phyloP scores from a whole-genome alignment of 2,329 filamentous ascomycete species.

The Cladophialophora psammophila region DNA sequence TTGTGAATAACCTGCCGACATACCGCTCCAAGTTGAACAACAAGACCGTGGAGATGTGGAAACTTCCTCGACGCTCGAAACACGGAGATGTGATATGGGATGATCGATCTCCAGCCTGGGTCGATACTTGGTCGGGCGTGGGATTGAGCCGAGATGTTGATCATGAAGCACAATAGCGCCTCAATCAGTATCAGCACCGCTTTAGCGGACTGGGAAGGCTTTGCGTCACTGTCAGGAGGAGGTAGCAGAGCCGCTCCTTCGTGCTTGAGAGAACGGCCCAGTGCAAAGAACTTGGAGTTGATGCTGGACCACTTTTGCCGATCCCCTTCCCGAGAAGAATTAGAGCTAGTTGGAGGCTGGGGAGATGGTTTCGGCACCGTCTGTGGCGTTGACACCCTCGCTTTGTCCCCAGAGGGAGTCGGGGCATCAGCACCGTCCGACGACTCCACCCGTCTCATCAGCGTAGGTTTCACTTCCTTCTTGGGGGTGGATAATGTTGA shows the following conservation, averaged over 20 bases:
- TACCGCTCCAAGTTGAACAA: constrained; percentile 55
- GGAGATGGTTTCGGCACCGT: constrained; percentile 35
- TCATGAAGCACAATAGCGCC: constrained; percentile 56
- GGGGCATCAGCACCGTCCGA: constrained; percentile 48
- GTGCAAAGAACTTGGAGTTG: constrained; percentile 50
- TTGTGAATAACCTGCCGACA: constrained; percentile 56
- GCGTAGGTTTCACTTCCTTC: constrained; percentile 50
- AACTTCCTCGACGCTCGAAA: constrained; percentile 49
- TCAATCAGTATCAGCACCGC: constrained; percentile 46
- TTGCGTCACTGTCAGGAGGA: constrained; percentile 45
- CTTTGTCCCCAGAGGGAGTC: constrained; percentile 46
- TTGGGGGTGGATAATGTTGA: constrained; percentile 50
- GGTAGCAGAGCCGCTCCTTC: constrained; percentile 44
- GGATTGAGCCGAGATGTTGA: constrained; percentile 55
- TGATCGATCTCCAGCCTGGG: constrained; percentile 56
- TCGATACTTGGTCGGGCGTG: constrained; percentile 48
- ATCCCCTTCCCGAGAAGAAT: constrained; percentile 44
- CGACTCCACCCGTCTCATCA: constrained; percentile 51
- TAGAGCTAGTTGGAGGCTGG: constrained; percentile 35
- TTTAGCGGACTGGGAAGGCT: constrained; percentile 36
- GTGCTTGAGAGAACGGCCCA: constrained; percentile 57
- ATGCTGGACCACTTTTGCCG: constrained; percentile 54
- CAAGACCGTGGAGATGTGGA: constrained; percentile 54
- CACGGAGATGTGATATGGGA: constrained; percentile 57
- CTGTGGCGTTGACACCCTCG: constrained; percentile 43